Evolutionary conservation across 139 green algal genomes (phyloP).

Genomic region (Monoraphidium neglectum): DNA sequence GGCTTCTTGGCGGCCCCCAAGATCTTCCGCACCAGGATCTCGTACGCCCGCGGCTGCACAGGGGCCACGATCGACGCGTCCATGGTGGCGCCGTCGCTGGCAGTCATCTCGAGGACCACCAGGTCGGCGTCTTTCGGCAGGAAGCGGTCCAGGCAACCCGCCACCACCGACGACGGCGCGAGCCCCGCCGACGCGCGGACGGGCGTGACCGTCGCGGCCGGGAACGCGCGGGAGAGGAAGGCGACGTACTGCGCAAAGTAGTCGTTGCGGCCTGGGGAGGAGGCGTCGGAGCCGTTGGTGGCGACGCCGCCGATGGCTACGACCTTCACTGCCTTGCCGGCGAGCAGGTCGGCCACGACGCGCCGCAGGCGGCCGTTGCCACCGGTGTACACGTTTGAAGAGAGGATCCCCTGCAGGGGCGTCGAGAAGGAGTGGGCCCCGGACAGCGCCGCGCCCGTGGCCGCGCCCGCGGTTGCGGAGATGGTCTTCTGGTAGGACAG

Average conservation of each 20-base stretch:
- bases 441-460: neutral
- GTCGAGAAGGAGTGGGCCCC: slow-evolving; percentile 19
- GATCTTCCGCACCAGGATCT: slow-evolving; percentile 19
- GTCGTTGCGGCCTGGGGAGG: neutral
- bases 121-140: slow-evolving; percentile 26
- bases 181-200: slow-evolving; percentile 16
- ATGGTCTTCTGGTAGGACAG: too few species aligned
- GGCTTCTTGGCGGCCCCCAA: slow-evolving; percentile 8
- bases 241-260: slow-evolving; percentile 24
- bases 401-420: slow-evolving; percentile 7
- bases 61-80: slow-evolving; percentile 2
- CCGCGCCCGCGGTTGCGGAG: too few species aligned
- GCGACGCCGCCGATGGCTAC: slow-evolving; percentile 28
- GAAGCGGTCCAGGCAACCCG: slow-evolving; percentile 22
- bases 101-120: slow-evolving; percentile 27
- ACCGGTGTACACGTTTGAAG: slow-evolving; percentile 14
- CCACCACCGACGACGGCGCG: slow-evolving; percentile 24
- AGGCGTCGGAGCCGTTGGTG: slow-evolving; percentile 29
- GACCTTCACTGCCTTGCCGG: slow-evolving; percentile 14
- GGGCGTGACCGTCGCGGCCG: neutral
- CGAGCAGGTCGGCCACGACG: slow-evolving; percentile 8
- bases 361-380: slow-evolving; percentile 19
- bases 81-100: slow-evolving; percentile 12
- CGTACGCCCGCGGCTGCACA: slow-evolving; percentile 29
- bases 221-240: slow-evolving; percentile 24